phyloP scores from a whole-genome alignment of 1,284 basidiomycete species.

The Chiua sp. region DNA sequence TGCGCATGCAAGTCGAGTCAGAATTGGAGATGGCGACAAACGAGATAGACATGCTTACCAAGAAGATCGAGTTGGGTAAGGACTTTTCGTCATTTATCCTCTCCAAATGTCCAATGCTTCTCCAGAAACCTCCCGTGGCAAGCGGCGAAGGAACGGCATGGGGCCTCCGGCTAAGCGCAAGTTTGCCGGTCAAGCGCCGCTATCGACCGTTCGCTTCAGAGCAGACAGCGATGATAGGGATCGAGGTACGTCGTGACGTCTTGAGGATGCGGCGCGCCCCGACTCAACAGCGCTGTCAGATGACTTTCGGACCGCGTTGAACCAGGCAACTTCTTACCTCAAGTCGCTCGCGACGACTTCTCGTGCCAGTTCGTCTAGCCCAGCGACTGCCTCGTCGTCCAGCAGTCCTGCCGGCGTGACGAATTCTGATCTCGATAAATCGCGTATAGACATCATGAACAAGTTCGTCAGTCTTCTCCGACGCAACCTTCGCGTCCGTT shows the following conservation, averaged over 20 bases:
- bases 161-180: slow-evolving; percentile 44
- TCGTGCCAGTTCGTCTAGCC: slow-evolving; percentile 52
- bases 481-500: slow-evolving; percentile 76
- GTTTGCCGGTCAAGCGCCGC: slow-evolving; percentile 41
- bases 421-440: slow-evolving; percentile 56
- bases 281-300: slow-evolving; percentile 45
- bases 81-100: not conserved
- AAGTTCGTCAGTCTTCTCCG: slow-evolving; percentile 76
- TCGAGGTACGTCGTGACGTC: slow-evolving; percentile 31
- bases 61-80: slow-evolving; percentile 67
- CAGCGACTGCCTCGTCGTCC: slow-evolving; percentile 42
- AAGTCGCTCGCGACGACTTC: slow-evolving; percentile 55
- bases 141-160: slow-evolving; percentile 41
- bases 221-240: slow-evolving; percentile 45
- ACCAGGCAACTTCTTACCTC: slow-evolving; percentile 62
- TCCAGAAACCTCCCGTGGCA: slow-evolving; percentile 48
- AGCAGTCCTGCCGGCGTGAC: slow-evolving; percentile 38
- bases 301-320: slow-evolving; percentile 71
- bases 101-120: not conserved
- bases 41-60: slow-evolving; percentile 71
- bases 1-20: slow-evolving; percentile 75
- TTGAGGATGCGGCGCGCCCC: not conserved
- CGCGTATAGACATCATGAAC: slow-evolving; percentile 67
- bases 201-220: slow-evolving; percentile 30
- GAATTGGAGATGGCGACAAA: slow-evolving; percentile 76